Evolutionary conservation across 2,329 filamentous ascomycete genomes (phyloP), one percentile per base, ranked within the genome.

Genomic region (Cercospora citrullina): DNA sequence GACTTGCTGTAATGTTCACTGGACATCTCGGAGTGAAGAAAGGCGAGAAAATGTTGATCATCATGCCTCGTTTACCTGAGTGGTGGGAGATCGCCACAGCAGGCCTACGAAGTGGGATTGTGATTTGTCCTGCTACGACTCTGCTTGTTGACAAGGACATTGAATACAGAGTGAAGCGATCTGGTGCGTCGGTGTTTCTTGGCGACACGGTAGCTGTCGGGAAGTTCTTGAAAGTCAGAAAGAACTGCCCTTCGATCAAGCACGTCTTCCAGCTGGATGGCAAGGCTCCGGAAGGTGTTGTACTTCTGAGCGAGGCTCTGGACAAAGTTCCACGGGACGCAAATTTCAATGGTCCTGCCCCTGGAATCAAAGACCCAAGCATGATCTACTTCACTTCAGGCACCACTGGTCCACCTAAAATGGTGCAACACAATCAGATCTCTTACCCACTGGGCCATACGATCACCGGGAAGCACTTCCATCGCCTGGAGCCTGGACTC

Each of bases 81-180:
- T 81, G 80, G 72, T 81, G 79, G 80, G 79, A 81, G 67, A 77
- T 81, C 23, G 79, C 78, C 14, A 77, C 78, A 1, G 79, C 79
- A 21, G 75, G 75, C 36, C 69, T 81, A 14, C 74, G 79, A 16
- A 73, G 72, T 14, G 79, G 79, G 5, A 73, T 81, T 33, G 75
- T 81, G 6, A 67, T 81, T 16, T 79, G 77, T 72, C 79, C 80
- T 1, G 78, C 77, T 30, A 81, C 79, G 12, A 79, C 77, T 6
- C 69, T 81, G 23, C 73, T 80, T 1, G 77, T 79, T 3, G 78
- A 75, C 31, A 79, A 79, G 60, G 80, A 81, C 67, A 80, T 81
- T 62, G 75, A 80, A 61, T 81, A 79, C 65, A 75, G 79, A 21
- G 74, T 77, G 8, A 73, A 76, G 23, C 67, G 75, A 63, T 79